Base-by-base conservation (phyloP, 2,329 filamentous ascomycete species). In the Aureobasidium zeae region DNA sequence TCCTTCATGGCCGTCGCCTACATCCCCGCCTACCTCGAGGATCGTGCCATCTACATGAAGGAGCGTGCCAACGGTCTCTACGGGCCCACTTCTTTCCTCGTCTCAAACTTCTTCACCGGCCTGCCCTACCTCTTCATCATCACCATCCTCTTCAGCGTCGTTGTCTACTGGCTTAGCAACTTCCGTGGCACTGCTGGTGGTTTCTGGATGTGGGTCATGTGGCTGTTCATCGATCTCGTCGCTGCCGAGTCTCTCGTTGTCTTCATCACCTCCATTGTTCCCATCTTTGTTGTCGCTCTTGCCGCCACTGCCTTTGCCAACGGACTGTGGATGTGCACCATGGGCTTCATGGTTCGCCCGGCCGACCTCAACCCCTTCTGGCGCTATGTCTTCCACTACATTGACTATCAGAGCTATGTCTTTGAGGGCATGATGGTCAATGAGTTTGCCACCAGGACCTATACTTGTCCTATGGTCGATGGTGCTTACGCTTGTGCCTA, bases 341-440 rank as follows among this genome's bases (percentile, higher is more conserved):
- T 81, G 41, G 86, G 86, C 0, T 93, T 93, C 65, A 72, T 93
- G 60, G 85, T 93, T 2, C 73, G 77, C 3, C 77, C 80, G 3
- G 74, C 68, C 1, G 74, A 80, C 2, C 70, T 93, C 29, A 93
- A 94, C 60, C 76, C 74, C 2, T 94, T 94, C 53, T 94, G 83
- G 78, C 76, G 79, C 60, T 91, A 93, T 54, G 83, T 83, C 5
- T 91, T 91, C 54, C 82, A 88, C 58, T 93, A 88, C 61, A 88
- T 88, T 57, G 83, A 93, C 59, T 93, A 93, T 56, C 85, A 89
- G 64, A 69, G 71, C 30, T 93, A 88, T 54, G 86, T 93, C 3
- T 94, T 93, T 58, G 77, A 89, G 57, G 86, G 84, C 11, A 91
- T 94, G 86, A 91, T 93, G 84, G 79, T 89, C 42, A 93, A 91